Percentiles rank a stretch among this genome's conserved stretches.
Conservation (phyloP, 2,329 filamentous ascomycete species). For the Colletotrichum magnum region DNA sequence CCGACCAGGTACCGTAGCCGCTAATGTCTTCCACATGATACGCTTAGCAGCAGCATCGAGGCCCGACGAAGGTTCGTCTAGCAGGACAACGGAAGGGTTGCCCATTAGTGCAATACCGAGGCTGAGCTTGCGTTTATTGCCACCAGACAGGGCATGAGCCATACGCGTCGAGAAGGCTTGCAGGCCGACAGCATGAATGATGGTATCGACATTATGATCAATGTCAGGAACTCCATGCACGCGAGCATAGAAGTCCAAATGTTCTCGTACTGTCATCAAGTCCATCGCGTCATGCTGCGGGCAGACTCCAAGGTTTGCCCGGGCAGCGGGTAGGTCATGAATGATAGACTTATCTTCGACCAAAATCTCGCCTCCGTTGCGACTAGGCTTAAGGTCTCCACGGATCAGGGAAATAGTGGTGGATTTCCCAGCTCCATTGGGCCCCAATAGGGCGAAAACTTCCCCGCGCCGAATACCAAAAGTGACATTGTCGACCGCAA, state of each 20-base stretch:
- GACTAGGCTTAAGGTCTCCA: constrained; percentile 84
- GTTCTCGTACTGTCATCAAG: constrained; percentile 89
- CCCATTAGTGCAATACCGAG: constrained; percentile 94
- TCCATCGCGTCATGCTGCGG: constrained; percentile 92
- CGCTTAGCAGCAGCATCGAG: constrained; percentile 93
- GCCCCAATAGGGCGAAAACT: constrained; percentile 90
- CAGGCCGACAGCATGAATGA: constrained; percentile 86
- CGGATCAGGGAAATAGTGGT: constrained; percentile 91
- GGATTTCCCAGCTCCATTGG: constrained; percentile 92
- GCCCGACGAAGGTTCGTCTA: constrained; percentile 90
- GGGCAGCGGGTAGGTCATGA: constrained; percentile 78
- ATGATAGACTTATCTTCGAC: constrained; percentile 84
- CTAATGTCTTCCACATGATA: constrained; percentile 91
- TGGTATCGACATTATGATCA: constrained; percentile 81
- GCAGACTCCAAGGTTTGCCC: constrained; percentile 88
- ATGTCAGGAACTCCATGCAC: constrained; percentile 84
- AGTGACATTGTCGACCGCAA: constrained; percentile 89
- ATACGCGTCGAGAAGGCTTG: constrained; percentile 79
- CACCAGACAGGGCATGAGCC: constrained; percentile 85
- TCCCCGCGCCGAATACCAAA: constrained; percentile 86
- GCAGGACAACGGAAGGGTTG: constrained; percentile 86
- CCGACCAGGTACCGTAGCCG: constrained; percentile 80
- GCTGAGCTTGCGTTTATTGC: constrained; percentile 93
- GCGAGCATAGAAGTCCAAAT: constrained; percentile 88
- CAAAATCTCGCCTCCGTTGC: constrained; percentile 81